Conservation (phyloP, 1,284 basidiomycete species). For the Inonotus obliquus region DNA sequence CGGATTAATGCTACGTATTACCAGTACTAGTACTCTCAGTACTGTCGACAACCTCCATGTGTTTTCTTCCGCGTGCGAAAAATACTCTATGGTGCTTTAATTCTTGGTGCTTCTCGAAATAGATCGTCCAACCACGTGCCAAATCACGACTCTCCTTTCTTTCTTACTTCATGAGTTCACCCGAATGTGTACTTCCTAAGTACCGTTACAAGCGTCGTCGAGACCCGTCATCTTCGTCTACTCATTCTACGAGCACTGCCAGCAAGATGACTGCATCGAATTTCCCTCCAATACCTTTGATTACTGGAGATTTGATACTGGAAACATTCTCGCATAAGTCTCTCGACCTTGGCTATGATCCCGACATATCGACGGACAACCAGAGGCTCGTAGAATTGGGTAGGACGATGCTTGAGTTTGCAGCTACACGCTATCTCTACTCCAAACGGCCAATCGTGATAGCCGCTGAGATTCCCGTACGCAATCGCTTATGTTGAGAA, state of each 20-base stretch:
- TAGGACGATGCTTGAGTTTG: conserved; percentile 43
- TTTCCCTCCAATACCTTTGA: conserved; percentile 37
- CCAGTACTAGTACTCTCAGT: neutral
- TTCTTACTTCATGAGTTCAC: neutral
- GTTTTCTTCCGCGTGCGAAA: neutral
- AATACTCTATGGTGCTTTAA: neutral
- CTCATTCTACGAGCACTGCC: neutral
- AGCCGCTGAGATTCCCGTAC: conserved; percentile 45
- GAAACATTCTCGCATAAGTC: conserved; percentile 67
- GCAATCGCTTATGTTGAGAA: neutral
- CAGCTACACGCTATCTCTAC: conserved; percentile 48
- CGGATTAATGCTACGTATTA: too few species aligned
- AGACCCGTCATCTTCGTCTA: neutral
- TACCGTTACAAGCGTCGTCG: neutral
- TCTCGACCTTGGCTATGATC: conserved; percentile 38
- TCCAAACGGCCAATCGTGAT: conserved; percentile 48
- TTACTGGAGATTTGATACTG: conserved; percentile 50
- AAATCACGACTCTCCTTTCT: neutral
- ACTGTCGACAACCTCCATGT: neutral
- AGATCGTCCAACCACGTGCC: neutral
- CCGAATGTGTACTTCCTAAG: neutral
- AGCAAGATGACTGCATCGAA: conserved; percentile 19
- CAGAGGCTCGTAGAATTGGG: conserved; percentile 55
- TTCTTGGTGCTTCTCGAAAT: neutral
- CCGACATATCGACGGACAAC: conserved; percentile 43